Conservation (phyloP, 2,329 filamentous ascomycete species). For the Chrysosporium queenslandicum region DNA sequence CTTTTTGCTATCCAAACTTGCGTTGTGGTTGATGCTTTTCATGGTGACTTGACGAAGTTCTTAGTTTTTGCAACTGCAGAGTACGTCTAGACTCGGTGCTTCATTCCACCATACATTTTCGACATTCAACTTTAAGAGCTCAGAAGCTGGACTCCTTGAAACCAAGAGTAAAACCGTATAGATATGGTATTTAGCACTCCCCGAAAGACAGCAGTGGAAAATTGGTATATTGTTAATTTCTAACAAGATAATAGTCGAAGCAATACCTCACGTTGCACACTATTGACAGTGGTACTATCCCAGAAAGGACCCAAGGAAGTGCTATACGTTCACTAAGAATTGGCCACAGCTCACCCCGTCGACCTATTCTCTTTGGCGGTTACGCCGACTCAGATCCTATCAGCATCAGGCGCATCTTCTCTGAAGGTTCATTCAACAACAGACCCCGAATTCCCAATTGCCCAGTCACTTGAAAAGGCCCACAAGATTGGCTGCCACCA, state of each 20-base stretch:
- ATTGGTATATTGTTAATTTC: not conserved
- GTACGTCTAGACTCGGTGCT: too few relatives aligned
- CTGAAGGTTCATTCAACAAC: conserved; percentile 70
- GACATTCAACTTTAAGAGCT: too few relatives aligned
- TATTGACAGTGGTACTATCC: conserved; percentile 63
- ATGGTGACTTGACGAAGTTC: too few relatives aligned
- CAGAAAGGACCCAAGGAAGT: not conserved
- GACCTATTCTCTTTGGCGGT: conserved; percentile 78
- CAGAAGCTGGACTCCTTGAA: too few relatives aligned
- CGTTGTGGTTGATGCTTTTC: too few relatives aligned
- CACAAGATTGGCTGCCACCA: conserved; percentile 91
- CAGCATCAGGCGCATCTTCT: conserved; percentile 72
- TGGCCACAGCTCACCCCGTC: conserved; percentile 58
- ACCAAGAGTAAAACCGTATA: not conserved
- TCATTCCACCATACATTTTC: too few relatives aligned
- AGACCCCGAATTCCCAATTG: conserved; percentile 61
- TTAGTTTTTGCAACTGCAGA: too few relatives aligned
- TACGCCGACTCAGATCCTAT: conserved; percentile 63
- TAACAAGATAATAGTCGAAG: conserved; percentile 59
- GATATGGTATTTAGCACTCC: conserved; percentile 1
- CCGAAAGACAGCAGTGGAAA: not conserved
- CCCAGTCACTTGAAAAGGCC: conserved; percentile 66
- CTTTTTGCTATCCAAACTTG: too few relatives aligned
- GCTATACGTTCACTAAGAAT: conserved; percentile 25
- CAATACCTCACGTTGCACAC: conserved; percentile 94